phyloP scores from a whole-genome alignment of 176 grass and related monocot genomes.

The Calamus simplicifolius region DNA sequence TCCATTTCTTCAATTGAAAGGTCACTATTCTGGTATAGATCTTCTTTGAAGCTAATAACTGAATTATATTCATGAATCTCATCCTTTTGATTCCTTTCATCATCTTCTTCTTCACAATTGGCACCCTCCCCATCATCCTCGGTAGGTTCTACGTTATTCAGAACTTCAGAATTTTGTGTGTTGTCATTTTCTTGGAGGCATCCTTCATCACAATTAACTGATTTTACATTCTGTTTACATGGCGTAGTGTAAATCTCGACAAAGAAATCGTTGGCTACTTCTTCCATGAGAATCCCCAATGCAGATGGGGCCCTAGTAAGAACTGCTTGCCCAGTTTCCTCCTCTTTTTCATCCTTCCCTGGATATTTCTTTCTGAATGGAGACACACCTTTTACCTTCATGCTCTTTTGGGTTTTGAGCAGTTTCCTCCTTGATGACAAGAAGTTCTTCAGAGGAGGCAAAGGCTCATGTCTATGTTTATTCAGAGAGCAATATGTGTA shows the following conservation, averaged over 20 bases:
- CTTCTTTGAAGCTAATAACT: background rate
- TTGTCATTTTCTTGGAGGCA: too few species aligned
- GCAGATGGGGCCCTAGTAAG: too few species aligned
- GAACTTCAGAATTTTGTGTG: too few species aligned
- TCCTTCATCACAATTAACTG: too few species aligned
- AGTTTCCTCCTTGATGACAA: conserved; percentile 49
- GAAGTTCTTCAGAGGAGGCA: conserved; percentile 45
- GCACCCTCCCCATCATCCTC: too few species aligned
- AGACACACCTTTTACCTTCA: conserved; percentile 66
- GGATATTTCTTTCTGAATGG: conserved; percentile 36
- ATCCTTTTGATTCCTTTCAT: conserved; percentile 2
- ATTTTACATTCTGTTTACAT: too few species aligned
- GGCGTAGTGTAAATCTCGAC: conserved; percentile 42
- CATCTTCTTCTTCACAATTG: background rate
- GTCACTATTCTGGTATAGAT: conserved; percentile 42
- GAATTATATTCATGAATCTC: conserved; percentile 6
- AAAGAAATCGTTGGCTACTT: conserved; percentile 44
- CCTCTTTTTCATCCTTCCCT: conserved; percentile 3
- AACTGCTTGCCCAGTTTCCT: background rate
- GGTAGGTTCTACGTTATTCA: too few species aligned
- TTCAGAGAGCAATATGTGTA: conserved; percentile 87
- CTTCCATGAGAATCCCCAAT: conserved; percentile 26
- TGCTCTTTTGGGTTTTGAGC: conserved; percentile 69
- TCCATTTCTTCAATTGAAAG: conserved; percentile 61
- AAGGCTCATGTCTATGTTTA: conserved; percentile 34